phyloP scores from a whole-genome alignment of 106 monocot species.

The Narthecium ossifragum region DNA sequence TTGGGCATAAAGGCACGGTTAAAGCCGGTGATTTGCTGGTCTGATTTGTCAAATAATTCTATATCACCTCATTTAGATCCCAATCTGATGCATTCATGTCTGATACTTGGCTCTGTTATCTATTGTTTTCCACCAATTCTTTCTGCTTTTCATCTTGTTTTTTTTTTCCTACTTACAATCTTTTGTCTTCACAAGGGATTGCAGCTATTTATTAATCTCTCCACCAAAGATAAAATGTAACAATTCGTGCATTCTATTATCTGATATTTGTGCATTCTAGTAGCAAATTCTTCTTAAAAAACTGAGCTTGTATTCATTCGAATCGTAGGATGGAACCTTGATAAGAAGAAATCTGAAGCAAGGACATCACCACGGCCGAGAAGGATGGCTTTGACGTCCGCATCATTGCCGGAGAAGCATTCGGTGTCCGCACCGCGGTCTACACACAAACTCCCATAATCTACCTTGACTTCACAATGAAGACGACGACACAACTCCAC shows the following conservation, averaged over 20 bases:
- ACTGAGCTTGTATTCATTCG: neutral
- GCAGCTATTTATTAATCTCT: slow-evolving; percentile 83
- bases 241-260: neutral
- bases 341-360: slow-evolving; percentile 70
- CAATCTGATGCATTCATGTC: too few relatives aligned
- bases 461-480: slow-evolving; percentile 69
- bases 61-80: too few relatives aligned
- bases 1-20: slow-evolving; percentile 66
- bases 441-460: slow-evolving; percentile 73
- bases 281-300: neutral
- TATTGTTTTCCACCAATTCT: neutral
- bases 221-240: slow-evolving; percentile 73
- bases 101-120: neutral
- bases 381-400: slow-evolving; percentile 49
- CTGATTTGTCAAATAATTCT: neutral
- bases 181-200: slow-evolving; percentile 43
- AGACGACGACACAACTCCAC: slow-evolving; percentile 30
- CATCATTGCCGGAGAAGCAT: slow-evolving; percentile 66
- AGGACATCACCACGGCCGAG: slow-evolving; percentile 32
- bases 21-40: slow-evolving; percentile 69
- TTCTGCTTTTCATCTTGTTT: neutral
- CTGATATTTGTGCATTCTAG: neutral
- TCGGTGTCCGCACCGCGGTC: slow-evolving; percentile 60
- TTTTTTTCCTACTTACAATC: too few relatives aligned
- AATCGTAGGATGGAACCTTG: slow-evolving; percentile 63